A percentile compares a stretch with the other conserved stretches of the same genome.
phyloP scores from a whole-genome alignment of 2,329 filamentous ascomycete genomes.

The Aspergillus intermedius region DNA sequence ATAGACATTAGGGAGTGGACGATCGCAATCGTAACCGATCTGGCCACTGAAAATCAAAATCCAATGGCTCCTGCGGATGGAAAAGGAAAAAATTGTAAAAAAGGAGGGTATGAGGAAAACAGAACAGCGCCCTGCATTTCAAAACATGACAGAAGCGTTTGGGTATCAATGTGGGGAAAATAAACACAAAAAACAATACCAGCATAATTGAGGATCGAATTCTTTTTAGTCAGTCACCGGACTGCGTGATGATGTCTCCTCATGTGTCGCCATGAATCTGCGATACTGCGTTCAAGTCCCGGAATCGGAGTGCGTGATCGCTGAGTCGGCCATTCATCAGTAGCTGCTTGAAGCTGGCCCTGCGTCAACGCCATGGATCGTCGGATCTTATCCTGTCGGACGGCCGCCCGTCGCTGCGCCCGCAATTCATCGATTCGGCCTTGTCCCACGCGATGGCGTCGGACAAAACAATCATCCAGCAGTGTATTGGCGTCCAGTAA shows the following conservation, averaged over 20 bases:
- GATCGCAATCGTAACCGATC: not conserved
- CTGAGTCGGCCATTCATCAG: constrained; percentile 25
- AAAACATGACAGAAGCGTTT: constrained; percentile 1
- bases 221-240: constrained; percentile 12
- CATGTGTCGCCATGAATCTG: constrained; percentile 29
- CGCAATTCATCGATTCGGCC: constrained; percentile 72
- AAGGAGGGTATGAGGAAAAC: not conserved
- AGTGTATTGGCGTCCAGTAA: constrained; percentile 76
- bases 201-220: not conserved
- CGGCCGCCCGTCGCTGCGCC: constrained; percentile 55
- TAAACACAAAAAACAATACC: not conserved
- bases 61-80: constrained; percentile 1
- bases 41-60: not conserved
- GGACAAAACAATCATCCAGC: constrained; percentile 75
- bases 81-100: not conserved
- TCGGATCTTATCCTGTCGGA: constrained; percentile 36
- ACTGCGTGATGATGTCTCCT: constrained; percentile 25
- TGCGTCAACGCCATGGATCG: constrained; percentile 31
- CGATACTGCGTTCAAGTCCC: constrained; percentile 27
- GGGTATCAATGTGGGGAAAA: not conserved
- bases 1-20: not conserved
- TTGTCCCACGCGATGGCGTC: constrained; percentile 74
- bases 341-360: constrained; percentile 26
- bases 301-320: constrained; percentile 22
- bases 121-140: constrained; percentile 3